phyloP scores from a whole-genome alignment of 1,284 basidiomycete genomes.

The Puccinia horiana region DNA sequence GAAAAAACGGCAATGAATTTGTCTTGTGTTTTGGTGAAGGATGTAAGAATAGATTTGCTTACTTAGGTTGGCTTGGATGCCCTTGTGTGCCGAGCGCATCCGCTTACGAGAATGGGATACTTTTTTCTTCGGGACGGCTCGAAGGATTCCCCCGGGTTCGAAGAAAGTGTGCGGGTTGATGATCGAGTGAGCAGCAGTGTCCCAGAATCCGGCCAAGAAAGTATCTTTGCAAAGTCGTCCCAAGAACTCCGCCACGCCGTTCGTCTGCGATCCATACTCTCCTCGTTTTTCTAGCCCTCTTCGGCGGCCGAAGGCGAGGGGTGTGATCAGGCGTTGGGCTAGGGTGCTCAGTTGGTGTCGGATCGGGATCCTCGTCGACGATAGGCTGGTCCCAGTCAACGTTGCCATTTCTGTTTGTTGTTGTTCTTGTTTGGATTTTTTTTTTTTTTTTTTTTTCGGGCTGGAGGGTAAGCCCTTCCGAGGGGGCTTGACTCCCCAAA shows the following conservation, averaged over 20 bases:
- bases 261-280: too few relatives aligned
- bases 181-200: neutral
- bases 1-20: neutral
- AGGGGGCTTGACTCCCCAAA: too few relatives aligned
- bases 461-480: too few relatives aligned
- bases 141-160: slow-evolving; percentile 6
- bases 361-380: neutral
- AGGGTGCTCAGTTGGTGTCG: neutral
- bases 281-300: too few relatives aligned
- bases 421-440: neutral
- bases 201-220: too few relatives aligned
- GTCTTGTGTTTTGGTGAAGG: neutral
- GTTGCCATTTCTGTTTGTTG: neutral
- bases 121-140: slow-evolving; percentile 48
- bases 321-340: too few relatives aligned
- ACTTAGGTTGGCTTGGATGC: slow-evolving; percentile 37
- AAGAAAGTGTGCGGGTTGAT: neutral
- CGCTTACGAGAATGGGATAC: slow-evolving; percentile 46
- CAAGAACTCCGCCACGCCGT: too few relatives aligned
- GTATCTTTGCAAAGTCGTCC: too few relatives aligned
- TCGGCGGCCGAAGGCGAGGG: too few relatives aligned
- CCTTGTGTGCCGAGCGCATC: slow-evolving; percentile 46
- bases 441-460: too few relatives aligned
- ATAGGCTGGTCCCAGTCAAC: neutral
- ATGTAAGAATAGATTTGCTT: neutral